Percentiles rank a stretch among this genome's conserved stretches.
These are phyloP conservation scores for Arthroderma uncinatum DNA, from an alignment of 2,329 filamentous ascomycete species.

Conservation along the genomic window DNA sequence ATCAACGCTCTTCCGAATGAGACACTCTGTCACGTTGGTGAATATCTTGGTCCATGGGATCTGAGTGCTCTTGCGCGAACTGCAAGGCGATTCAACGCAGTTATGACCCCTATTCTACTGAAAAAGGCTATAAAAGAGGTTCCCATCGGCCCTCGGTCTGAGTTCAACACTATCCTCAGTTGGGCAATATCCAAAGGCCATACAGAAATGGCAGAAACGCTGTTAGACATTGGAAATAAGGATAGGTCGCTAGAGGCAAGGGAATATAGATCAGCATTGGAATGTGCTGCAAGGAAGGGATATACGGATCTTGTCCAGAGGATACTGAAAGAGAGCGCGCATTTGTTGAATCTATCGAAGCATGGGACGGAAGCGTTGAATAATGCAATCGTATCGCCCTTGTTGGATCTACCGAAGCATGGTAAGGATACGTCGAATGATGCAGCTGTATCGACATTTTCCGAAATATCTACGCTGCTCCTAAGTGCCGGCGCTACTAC, in stretches of 20 bases:
- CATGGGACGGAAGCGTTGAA: neutral
- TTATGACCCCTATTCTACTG: neutral
- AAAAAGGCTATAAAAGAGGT: neutral
- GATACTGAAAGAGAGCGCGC: neutral
- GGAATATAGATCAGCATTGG: too few relatives aligned
- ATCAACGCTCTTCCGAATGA: slow-evolving; percentile 2
- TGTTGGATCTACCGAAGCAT: too few relatives aligned
- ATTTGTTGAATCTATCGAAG: neutral
- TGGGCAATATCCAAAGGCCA: slow-evolving; percentile 2
- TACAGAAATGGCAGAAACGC: neutral
- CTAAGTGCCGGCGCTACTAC: neutral
- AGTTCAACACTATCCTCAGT: neutral
- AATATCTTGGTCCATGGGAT: neutral
- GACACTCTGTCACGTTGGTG: neutral
- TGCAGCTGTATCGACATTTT: too few relatives aligned
- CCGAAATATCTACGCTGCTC: neutral
- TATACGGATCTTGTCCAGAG: neutral
- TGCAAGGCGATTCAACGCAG: neutral
- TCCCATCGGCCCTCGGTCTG: too few relatives aligned
- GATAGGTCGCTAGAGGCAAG: neutral
- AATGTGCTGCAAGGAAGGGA: too few relatives aligned
- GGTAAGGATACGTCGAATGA: too few relatives aligned
- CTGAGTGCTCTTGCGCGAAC: slow-evolving; percentile 4
- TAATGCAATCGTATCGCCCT: neutral
- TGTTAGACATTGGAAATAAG: neutral